These are phyloP conservation scores for Trichoderma arundinaceum DNA, from an alignment of 2,329 filamentous ascomycete species.

Conservation along the genomic window DNA sequence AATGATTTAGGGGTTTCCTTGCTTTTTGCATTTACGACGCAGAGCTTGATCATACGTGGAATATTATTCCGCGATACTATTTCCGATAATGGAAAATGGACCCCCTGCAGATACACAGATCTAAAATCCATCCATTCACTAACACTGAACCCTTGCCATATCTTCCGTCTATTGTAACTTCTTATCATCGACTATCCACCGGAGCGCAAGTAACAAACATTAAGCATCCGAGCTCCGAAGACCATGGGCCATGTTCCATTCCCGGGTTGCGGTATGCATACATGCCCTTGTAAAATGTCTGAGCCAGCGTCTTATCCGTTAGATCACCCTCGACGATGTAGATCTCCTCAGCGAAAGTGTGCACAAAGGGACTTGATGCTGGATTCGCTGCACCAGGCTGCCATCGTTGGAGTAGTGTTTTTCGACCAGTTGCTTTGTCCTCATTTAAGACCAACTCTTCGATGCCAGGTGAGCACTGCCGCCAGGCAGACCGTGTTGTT, in stretches of 20 bases:
- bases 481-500: slow-evolving; percentile 37
- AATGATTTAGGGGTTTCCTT: neutral
- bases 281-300: slow-evolving; percentile 44
- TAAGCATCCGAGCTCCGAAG: slow-evolving; percentile 44
- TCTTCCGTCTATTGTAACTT: neutral
- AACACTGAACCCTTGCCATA: neutral
- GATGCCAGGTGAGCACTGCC: slow-evolving; percentile 42
- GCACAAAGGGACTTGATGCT: slow-evolving; percentile 40
- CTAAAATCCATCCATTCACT: neutral
- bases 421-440: slow-evolving; percentile 38
- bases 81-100: neutral
- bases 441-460: slow-evolving; percentile 47
- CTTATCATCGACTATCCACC: neutral
- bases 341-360: slow-evolving; percentile 49
- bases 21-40: neutral
- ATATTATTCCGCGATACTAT: slow-evolving; percentile 13
- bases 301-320: slow-evolving; percentile 41
- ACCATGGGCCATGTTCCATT: slow-evolving; percentile 49
- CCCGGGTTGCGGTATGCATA: slow-evolving; percentile 50
- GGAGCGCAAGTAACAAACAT: slow-evolving; percentile 32
- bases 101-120: neutral
- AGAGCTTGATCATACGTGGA: slow-evolving; percentile 21
- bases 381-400: slow-evolving; percentile 41
- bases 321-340: slow-evolving; percentile 46
- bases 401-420: slow-evolving; percentile 46